Base-by-base conservation (phyloP, 352 stramenopile species). In the Phytophthora europaea region DNA sequence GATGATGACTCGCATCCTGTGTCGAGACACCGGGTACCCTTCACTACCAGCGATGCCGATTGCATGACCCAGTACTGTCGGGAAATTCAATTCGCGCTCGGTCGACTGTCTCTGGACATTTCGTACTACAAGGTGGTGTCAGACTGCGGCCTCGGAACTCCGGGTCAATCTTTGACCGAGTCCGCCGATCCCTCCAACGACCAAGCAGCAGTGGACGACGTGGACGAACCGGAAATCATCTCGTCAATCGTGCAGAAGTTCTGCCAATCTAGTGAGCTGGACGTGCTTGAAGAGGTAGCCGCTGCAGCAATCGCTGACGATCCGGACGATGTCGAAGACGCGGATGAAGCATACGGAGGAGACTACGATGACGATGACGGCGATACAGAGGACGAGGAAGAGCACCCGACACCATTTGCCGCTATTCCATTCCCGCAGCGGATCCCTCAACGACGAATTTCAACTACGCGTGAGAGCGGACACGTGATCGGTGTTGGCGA, bases 51-150 rank as follows among this genome's bases (percentile, higher is more conserved):
- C 3, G 84, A 91, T 48, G 70, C 60, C 0, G 65, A 76, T 8
- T 89, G 76, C 18, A 89, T 91, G 82, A 26, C 67, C 8, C 80
- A 85, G 18, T 89, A 86, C 33, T 92, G 84, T 59, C 81, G 80
- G n/a, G 84, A 92, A 61, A 87, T 92, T 23, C 84, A 92, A 55
- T 88, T 88, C 56, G 84, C 82, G 12, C 79, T 92, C 9, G 84
- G 84, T 10, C 78, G 84, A 34, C 72, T 92, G 22, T 87, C 84
- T 12, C 64, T 92, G 10, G 84, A 90, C 61, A 89, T 92, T 34
- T 92, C 82, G 23, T 92, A 90, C 71, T 92, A 87, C 67, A 92
- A 92, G 26, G 84, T 90, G 6, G 75, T 89, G 13, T 88, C 79
- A 18, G 79, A 87, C 63, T 87, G 78, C 36, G 76, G 70, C 1